phyloP scores from a whole-genome alignment of 2,329 filamentous ascomycete genomes.

The Fusarium robinianum region DNA sequence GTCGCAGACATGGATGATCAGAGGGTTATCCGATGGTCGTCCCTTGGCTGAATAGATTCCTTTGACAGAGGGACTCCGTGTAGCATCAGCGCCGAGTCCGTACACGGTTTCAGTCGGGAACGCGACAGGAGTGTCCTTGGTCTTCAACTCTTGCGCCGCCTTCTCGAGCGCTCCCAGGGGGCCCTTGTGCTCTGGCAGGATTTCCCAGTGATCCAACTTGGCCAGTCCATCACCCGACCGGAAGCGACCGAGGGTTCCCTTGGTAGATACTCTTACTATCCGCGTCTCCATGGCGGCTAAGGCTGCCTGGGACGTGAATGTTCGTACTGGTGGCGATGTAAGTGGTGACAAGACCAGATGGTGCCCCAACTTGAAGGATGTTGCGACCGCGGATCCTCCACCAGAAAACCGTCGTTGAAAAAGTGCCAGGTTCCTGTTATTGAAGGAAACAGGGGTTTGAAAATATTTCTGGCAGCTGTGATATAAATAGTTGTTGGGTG shows the following conservation, averaged over 20 bases:
- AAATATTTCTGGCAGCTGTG: slow-evolving; percentile 8
- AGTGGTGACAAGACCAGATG: slow-evolving; percentile 29
- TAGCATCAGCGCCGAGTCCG: slow-evolving; percentile 94
- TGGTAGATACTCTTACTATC: slow-evolving; percentile 43
- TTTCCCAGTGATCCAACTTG: slow-evolving; percentile 50
- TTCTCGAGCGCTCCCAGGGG: slow-evolving; percentile 55
- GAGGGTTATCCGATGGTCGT: slow-evolving; percentile 88
- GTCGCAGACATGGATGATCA: slow-evolving; percentile 91
- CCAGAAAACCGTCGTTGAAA: slow-evolving; percentile 4
- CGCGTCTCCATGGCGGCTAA: slow-evolving; percentile 48
- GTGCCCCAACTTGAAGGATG: slow-evolving; percentile 7
- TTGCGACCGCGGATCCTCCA: slow-evolving; percentile 1
- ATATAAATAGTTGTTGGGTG: slow-evolving; percentile 15
- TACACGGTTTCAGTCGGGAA: slow-evolving; percentile 99
- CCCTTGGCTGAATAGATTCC: slow-evolving; percentile 95
- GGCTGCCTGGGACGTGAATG: slow-evolving; percentile 15
- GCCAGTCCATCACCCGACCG: slow-evolving; percentile 34
- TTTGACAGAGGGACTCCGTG: slow-evolving; percentile 76
- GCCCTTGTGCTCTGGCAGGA: slow-evolving; percentile 39
- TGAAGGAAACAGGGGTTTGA: not conserved
- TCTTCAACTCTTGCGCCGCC: slow-evolving; percentile 68
- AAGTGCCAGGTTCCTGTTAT: slow-evolving; percentile 4
- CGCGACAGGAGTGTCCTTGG: slow-evolving; percentile 76
- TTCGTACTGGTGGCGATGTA: slow-evolving; percentile 30
- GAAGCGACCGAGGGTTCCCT: slow-evolving; percentile 44